Base-by-base conservation (phyloP, 208 protist genomes). In the Leishmania amazonensis region DNA sequence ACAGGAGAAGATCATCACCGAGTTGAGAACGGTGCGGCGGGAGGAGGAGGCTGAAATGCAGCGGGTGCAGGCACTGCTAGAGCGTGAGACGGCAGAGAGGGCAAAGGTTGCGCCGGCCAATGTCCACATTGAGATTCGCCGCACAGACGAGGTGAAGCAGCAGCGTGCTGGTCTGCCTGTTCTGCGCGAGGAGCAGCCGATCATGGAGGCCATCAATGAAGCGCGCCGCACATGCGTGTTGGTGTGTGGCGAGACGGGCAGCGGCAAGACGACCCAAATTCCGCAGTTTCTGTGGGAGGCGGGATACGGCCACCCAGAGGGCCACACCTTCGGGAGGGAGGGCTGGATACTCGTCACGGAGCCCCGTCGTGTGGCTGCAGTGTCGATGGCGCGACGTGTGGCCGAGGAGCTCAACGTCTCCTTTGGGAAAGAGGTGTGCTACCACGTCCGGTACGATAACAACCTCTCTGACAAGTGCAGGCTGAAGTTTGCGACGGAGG, bases 361-460 rank as follows among this genome's bases (percentile, higher is more conserved):
- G 90, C 99, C 99, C 47, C 91, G 99, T n/a, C 95, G 99, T 79
- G 99, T 99, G 42, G 99, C 99, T 19, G 99, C 99, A 21, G 99
- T 99, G 70, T 99, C 97, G 45, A 99, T 99, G 84, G 99, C 99
- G 47, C 90, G 87, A 57, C 96, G 99, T 80, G 99, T 99, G n/a
- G 92, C 98, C 3, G 98, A 99, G 62, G 98, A 99, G 86, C 94
- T 99, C 49, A 95, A 96, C 79, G 92, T 94, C 13, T 71, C 76
- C 6, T 95, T 99, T 85, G 98, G 98, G 38, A 80, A 90, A 15
- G 86, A 98, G 75, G 98, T 99, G 60, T 99, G 99, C 78, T 99
- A 99, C 85, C 93, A 97, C 54, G 99, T 99, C 47, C 96, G 99
- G 49, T 99, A 99, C 81, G 99, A 99, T 86, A 99, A 99, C 87